phyloP scores from a whole-genome alignment of 208 protist genomes.

The Leishmania tropica region DNA sequence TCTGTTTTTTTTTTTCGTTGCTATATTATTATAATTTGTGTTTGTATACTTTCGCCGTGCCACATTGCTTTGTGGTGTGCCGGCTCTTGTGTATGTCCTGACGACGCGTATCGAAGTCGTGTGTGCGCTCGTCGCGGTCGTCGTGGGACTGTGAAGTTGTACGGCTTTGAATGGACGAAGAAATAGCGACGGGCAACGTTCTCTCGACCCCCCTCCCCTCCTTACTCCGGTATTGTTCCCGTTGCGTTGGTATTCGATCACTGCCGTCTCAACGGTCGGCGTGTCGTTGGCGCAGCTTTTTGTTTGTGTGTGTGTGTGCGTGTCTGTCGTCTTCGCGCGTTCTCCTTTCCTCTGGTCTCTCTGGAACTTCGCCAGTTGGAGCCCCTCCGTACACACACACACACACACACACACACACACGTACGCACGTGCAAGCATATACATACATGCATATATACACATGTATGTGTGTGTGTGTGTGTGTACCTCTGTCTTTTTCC shows the following conservation, averaged over 20 bases:
- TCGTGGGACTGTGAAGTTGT: neutral
- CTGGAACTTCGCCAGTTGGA: too few relatives aligned
- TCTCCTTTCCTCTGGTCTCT: too few relatives aligned
- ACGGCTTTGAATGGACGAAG: neutral
- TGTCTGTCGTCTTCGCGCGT: too few relatives aligned
- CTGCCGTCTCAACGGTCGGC: neutral
- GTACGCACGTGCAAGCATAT: too few relatives aligned
- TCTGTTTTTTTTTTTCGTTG: too few relatives aligned
- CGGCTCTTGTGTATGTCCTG: neutral
- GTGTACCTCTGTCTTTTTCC: neutral
- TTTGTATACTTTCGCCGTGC: too few relatives aligned
- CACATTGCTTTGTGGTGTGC: neutral
- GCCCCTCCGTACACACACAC: too few relatives aligned
- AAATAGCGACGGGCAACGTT: too few relatives aligned
- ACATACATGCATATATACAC: too few relatives aligned
- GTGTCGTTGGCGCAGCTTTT: neutral
- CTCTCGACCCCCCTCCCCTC: too few relatives aligned
- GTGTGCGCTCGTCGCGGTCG: neutral
- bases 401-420: too few relatives aligned
- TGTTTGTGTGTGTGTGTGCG: neutral
- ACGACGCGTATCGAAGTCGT: neutral
- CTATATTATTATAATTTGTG: too few relatives aligned
- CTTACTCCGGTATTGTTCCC: neutral
- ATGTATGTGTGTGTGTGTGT: neutral
- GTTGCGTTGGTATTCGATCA: neutral